Conservation (phyloP, 192 early-diverging fungal genomes). For the Podila epigama region DNA sequence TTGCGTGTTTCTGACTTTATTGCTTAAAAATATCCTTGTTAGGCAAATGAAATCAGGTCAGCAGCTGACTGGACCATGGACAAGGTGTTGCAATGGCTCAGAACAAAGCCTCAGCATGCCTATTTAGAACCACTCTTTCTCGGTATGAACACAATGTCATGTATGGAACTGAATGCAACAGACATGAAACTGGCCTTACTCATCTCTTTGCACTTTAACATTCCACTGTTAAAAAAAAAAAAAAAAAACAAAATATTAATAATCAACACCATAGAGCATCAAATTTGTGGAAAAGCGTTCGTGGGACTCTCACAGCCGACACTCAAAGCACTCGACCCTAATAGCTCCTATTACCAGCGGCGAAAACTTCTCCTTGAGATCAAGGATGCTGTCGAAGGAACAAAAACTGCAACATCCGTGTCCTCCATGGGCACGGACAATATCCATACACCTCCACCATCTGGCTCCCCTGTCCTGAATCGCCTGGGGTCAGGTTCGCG, state of each 20-base stretch:
- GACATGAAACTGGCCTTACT: no score
- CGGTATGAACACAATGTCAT: slow-evolving; percentile 9
- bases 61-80: slow-evolving; percentile 47
- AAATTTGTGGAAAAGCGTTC: slow-evolving; percentile 37
- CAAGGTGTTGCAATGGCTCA: slow-evolving; percentile 37
- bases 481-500: slow-evolving; percentile 45
- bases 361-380: slow-evolving; percentile 35
- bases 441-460: slow-evolving; percentile 21
- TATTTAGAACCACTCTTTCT: slow-evolving; percentile 41
- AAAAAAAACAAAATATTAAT: no score
- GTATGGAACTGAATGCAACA: background rate
- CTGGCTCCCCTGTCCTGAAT: slow-evolving; percentile 27
- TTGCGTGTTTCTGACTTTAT: background rate
- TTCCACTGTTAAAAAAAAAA: no score
- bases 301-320: slow-evolving; percentile 20
- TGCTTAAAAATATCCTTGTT: slow-evolving; percentile 37
- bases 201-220: background rate
- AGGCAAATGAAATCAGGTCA: slow-evolving; percentile 27
- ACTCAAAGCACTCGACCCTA: slow-evolving; percentile 29
- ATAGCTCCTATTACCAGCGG: slow-evolving; percentile 41
- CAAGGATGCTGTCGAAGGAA: slow-evolving; percentile 41
- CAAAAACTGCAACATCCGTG: slow-evolving; percentile 22
- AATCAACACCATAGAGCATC: slow-evolving; percentile 35
- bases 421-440: slow-evolving; percentile 30
- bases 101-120: slow-evolving; percentile 12